Evolutionary conservation across 2,329 filamentous ascomycete species (phyloP).

Genomic region (Xylaria sp.): DNA sequence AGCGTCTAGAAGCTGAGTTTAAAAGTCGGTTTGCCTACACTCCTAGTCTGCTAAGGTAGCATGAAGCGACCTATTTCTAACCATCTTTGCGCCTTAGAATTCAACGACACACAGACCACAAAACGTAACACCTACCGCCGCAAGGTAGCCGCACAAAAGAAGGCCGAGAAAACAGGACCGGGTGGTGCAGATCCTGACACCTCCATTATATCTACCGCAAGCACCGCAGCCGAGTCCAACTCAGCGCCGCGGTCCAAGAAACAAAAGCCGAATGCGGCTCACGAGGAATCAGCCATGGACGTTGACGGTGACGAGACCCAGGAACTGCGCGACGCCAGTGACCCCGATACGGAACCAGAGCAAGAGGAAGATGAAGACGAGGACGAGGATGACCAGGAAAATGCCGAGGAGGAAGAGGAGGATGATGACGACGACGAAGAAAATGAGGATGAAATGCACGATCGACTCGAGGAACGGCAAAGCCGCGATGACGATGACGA

Average conservation of each 20-base stretch:
- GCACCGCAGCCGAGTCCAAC: conserved; percentile 35
- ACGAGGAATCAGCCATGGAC: conserved; percentile 58
- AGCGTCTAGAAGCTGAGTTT: conserved; percentile 78
- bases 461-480: conserved; percentile 31
- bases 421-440: conserved; percentile 59
- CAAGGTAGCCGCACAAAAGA: conserved; percentile 74
- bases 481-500: conserved; percentile 58
- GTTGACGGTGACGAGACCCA: conserved; percentile 52
- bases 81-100: conserved; percentile 59
- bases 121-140: conserved; percentile 79
- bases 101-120: conserved; percentile 76
- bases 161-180: conserved; percentile 47
- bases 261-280: conserved; percentile 51
- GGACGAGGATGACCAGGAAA: conserved; percentile 64
- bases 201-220: conserved; percentile 45
- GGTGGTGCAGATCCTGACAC: conserved; percentile 48
- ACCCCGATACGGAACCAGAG: conserved; percentile 55
- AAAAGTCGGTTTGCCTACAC: conserved; percentile 64
- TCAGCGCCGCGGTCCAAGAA: conserved; percentile 52
- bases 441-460: conserved; percentile 52
- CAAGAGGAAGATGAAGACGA: conserved; percentile 62
- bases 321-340: conserved; percentile 52
- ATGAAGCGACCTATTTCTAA: conserved; percentile 9
- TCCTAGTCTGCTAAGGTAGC: not conserved
- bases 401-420: conserved; percentile 63